phyloP scores from a whole-genome alignment of 176 grass and related monocot species.

The Secale cereale region DNA sequence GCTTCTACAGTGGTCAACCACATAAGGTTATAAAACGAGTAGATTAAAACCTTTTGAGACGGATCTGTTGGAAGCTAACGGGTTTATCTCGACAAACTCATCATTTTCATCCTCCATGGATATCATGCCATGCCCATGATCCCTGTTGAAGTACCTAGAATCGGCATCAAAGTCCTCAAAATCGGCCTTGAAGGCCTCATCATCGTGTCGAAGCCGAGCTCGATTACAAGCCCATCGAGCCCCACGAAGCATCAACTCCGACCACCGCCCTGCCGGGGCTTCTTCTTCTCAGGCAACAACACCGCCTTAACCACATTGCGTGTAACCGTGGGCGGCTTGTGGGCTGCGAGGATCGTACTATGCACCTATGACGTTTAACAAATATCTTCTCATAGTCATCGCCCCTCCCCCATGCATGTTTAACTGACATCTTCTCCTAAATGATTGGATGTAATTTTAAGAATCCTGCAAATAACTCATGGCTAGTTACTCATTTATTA shows the following conservation, averaged over 20 bases:
- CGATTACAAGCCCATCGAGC: not conserved
- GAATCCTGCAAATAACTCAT: not conserved
- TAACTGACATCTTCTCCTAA: too few species aligned
- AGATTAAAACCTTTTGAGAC: conserved; percentile 34
- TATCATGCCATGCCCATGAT: not conserved
- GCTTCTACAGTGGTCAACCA: not conserved
- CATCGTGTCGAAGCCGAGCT: not conserved
- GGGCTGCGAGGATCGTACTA: conserved; percentile 13
- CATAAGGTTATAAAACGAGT: not conserved
- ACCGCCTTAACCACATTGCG: conserved; percentile 34
- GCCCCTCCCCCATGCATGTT: not conserved
- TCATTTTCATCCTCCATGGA: not conserved
- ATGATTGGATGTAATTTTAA: too few species aligned
- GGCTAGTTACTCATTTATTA: not conserved
- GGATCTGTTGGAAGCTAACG: conserved; percentile 30
- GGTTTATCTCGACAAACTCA: conserved; percentile 49
- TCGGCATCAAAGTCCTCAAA: conserved; percentile 53
- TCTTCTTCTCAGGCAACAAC: too few species aligned
- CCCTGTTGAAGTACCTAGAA: conserved; percentile 39
- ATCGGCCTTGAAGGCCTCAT: conserved; percentile 70
- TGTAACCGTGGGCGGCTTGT: conserved; percentile 11
- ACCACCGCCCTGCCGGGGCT: too few species aligned
- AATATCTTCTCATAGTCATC: too few species aligned
- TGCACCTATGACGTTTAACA: too few species aligned
- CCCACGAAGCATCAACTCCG: not conserved